A percentile compares a stretch with the other conserved stretches of the same genome.
These are phyloP conservation scores for Wallacemonas rigidus DNA, from an alignment of 208 protist genomes.

Conservation along the genomic window DNA sequence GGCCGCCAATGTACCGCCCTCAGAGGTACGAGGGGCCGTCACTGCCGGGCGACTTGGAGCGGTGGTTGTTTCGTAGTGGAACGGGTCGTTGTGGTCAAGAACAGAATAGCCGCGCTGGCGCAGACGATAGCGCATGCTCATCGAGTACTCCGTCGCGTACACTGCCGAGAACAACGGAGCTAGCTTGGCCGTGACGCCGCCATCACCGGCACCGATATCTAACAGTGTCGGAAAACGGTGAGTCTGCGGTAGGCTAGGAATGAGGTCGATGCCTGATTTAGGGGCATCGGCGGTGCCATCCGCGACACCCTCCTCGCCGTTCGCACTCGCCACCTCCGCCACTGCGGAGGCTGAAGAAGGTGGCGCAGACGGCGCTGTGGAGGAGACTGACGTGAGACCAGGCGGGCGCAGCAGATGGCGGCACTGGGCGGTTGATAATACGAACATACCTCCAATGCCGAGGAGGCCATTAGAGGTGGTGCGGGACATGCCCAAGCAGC, in stretches of 20 bases:
- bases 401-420: conserved; percentile 44
- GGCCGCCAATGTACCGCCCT: too few species aligned
- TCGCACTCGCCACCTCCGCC: background rate
- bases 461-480: conserved; percentile 79
- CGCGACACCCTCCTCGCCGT: background rate
- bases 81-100: conserved; percentile 58
- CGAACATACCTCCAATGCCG: conserved; percentile 76
- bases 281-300: too few species aligned
- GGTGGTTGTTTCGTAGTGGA: conserved; percentile 12
- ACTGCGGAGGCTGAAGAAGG: background rate
- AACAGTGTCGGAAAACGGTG: conserved; percentile 39
- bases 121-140: conserved; percentile 83
- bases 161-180: conserved; percentile 57
- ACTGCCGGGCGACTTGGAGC: background rate
- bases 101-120: conserved; percentile 71
- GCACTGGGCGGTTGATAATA: conserved; percentile 73
- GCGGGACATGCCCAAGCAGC: conserved; percentile 53
- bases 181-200: conserved; percentile 68
- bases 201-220: conserved; percentile 85
- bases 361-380: background rate
- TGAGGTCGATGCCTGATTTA: background rate
- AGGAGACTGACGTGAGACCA: background rate
- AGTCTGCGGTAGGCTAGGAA: background rate
- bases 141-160: conserved; percentile 69
- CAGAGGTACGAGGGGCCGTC: too few species aligned